Base-by-base conservation (phyloP, 495 filamentous ascomycete species). In the Astrothelium macrocarpum region DNA sequence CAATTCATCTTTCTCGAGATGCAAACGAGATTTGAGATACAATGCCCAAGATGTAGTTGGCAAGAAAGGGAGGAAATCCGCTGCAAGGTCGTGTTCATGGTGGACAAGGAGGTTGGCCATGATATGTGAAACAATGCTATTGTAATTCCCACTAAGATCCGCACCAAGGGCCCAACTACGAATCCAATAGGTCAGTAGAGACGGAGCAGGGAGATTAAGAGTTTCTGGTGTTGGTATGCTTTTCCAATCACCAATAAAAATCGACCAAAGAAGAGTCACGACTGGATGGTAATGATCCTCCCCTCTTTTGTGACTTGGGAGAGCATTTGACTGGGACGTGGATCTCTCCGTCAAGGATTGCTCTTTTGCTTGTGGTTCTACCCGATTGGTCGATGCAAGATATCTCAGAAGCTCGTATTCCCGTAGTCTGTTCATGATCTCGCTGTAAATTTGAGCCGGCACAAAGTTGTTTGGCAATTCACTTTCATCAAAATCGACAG, bases 21-120 rank as follows among this genome's bases (percentile, higher is more conserved):
- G 82, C 53, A 94, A 79, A 36, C 95, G 87, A 14, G 89, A 93
- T 72, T 90, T 90, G 16, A 96, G 79, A 73, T 99, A 99, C 0
- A 83, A 87, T 4, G 89, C 84, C 84, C 94, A 97, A 32, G 79
- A 71, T 0, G 81, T 85, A 62, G 78, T 73, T 70, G 83, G 70
- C 75, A 85, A 76, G 71, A 90, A 94, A 9, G 82, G 83, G 59
- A 80, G 78, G 67, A 96, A 90, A 69, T 94, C 88, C 62, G 59
- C 62, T 61, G 63, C 74, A 18, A 75, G 64, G 1, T 62, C 68
- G 29, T 60, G 64, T 36, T 73, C 67, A 23, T 71, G 34, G 75
- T 71, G 67, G 9, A 69, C 62, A 62, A 86, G 80, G 7, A 88
- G 75, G 60, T 83, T 76, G 14, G 78, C 77, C 42, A 84, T 76